Conservation (phyloP, 257 asterid species). For the Ilex aquifolium region DNA sequence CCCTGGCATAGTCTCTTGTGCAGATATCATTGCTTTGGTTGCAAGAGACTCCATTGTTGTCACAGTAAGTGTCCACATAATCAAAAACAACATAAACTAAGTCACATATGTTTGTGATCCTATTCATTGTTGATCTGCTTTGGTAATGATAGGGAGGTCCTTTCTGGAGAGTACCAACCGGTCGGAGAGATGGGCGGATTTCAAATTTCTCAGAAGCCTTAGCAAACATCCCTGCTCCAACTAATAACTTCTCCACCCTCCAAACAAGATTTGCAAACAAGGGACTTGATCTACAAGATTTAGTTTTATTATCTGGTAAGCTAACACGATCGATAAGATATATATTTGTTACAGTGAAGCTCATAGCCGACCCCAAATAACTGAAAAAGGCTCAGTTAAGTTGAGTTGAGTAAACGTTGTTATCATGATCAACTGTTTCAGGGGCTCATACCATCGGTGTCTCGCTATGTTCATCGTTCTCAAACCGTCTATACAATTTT, state of each 20-base stretch:
- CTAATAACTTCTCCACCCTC: slow-evolving; percentile 40
- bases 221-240: slow-evolving; percentile 59
- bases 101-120: background rate
- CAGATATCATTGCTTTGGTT: slow-evolving; percentile 12
- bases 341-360: no score
- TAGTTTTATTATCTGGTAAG: slow-evolving; percentile 46
- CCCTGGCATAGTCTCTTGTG: slow-evolving; percentile 29
- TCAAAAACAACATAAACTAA: background rate
- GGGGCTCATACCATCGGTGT: slow-evolving; percentile 81
- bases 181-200: slow-evolving; percentile 41
- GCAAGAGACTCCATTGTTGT: slow-evolving; percentile 1
- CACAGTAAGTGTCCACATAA: background rate
- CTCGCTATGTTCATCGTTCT: slow-evolving; percentile 48
- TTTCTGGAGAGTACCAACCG: slow-evolving; percentile 47
- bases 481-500: slow-evolving; percentile 51
- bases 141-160: slow-evolving; percentile 42
- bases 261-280: slow-evolving; percentile 35
- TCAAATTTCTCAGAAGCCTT: slow-evolving; percentile 37
- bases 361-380: no score
- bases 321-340: no score
- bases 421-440: slow-evolving; percentile 1
- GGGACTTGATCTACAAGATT: slow-evolving; percentile 45
- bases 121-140: background rate
- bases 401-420: background rate
- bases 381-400: no score